Conservation (phyloP, 2,329 filamentous ascomycete species). For the Pyrenochaeta sp. region DNA sequence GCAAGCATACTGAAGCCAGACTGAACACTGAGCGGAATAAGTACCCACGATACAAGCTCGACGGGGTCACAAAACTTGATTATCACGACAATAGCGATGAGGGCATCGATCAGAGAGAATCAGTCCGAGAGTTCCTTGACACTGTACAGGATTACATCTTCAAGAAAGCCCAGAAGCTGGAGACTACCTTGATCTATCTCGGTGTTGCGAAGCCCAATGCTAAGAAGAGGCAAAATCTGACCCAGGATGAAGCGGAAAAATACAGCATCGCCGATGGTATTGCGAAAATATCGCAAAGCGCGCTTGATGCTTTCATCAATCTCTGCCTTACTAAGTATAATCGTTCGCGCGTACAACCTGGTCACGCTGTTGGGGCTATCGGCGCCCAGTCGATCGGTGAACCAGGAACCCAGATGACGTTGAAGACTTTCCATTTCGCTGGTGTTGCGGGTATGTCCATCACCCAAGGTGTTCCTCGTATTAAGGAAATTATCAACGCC, state of each 20-base stretch:
- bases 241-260: conserved; percentile 46
- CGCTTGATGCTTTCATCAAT: conserved; percentile 77
- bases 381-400: conserved; percentile 98
- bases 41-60: conserved; percentile 43
- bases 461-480: conserved; percentile 98
- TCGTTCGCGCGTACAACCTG: conserved; percentile 89
- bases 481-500: conserved; percentile 99
- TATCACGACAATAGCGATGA: conserved; percentile 76
- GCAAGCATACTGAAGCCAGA: conserved; percentile 71
- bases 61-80: conserved; percentile 58
- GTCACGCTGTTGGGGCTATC: conserved; percentile 94
- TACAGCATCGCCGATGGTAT: conserved; percentile 68
- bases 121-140: conserved; percentile 80
- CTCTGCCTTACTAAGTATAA: conserved; percentile 90
- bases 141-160: conserved; percentile 78
- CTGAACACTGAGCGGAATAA: conserved; percentile 74
- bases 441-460: conserved; percentile 99
- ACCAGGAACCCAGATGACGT: conserved; percentile 97
- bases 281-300: conserved; percentile 81
- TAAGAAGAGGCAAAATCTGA: conserved; percentile 9
- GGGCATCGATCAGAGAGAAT: conserved; percentile 67
- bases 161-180: conserved; percentile 68
- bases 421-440: conserved; percentile 99
- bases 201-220: conserved; percentile 27
- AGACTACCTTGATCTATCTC: conserved; percentile 52